Conservation (phyloP, 73 alveolate genomes). For the Paramecium bursaria region DNA sequence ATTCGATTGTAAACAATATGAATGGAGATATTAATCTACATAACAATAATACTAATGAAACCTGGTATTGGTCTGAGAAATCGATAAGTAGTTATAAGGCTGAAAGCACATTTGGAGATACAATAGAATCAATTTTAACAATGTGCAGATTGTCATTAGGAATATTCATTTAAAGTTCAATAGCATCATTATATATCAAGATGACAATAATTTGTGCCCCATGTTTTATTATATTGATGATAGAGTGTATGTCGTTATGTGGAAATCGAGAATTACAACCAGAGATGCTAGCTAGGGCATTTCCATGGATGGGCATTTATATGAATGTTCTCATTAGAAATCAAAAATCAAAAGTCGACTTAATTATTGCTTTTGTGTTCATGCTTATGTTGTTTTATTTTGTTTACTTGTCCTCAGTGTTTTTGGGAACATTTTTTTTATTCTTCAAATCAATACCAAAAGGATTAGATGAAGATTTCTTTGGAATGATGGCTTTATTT, state of each 20-base stretch:
- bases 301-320: constrained; percentile 66
- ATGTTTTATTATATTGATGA: constrained; percentile 25
- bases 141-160: constrained; percentile 27
- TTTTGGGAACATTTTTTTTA: constrained; percentile 15
- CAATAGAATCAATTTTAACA: neutral
- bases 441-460: constrained; percentile 53
- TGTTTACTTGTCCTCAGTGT: constrained; percentile 43
- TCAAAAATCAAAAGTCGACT: neutral
- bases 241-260: constrained; percentile 39
- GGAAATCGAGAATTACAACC: constrained; percentile 48
- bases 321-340: constrained; percentile 48
- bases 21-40: neutral
- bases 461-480: constrained; percentile 68
- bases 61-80: constrained; percentile 38
- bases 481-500: constrained; percentile 45
- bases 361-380: constrained; percentile 24
- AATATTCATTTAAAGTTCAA: constrained; percentile 13
- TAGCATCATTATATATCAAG: constrained; percentile 65
- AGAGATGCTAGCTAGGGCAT: constrained; percentile 7
- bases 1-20: neutral
- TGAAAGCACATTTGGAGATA: neutral
- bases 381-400: constrained; percentile 66
- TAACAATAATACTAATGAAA: neutral
- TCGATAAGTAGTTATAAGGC: too few relatives aligned
- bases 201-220: constrained; percentile 69